Evolutionary conservation across 257 asterid species (phyloP).

Genomic region (Leonotis leonurus): DNA sequence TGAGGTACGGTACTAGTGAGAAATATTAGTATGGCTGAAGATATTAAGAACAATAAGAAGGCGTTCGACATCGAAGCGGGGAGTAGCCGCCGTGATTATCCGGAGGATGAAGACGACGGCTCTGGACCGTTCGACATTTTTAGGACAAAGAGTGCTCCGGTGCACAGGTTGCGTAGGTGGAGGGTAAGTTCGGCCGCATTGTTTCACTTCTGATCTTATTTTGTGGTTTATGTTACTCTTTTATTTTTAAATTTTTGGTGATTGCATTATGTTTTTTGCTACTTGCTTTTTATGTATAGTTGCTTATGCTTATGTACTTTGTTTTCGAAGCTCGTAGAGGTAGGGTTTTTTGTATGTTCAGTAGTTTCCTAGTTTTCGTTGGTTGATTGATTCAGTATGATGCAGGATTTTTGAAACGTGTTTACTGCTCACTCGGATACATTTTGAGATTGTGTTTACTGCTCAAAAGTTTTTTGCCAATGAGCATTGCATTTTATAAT

Average conservation of each 20-base stretch:
- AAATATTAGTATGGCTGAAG: conserved; percentile 16
- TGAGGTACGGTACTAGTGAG: too few relatives aligned
- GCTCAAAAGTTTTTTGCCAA: not conserved
- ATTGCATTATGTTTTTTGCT: not conserved
- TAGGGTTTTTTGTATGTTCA: not conserved
- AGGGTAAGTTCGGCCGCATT: conserved; percentile 50
- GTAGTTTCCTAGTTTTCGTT: not conserved
- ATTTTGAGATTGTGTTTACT: too few relatives aligned
- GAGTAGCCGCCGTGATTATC: conserved; percentile 19
- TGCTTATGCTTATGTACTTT: not conserved
- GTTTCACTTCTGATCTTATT: not conserved
- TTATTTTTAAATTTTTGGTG: not conserved
- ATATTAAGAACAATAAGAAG: conserved; percentile 24
- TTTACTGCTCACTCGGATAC: too few relatives aligned
- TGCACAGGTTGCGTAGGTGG: conserved; percentile 66
- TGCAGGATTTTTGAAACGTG: too few relatives aligned
- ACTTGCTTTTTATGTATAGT: not conserved
- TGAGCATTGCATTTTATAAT: not conserved
- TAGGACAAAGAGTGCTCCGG: conserved; percentile 72
- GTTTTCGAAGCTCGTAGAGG: too few relatives aligned
- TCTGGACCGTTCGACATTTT: conserved; percentile 62
- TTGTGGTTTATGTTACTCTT: not conserved
- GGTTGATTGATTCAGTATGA: too few relatives aligned
- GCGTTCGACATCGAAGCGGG: conserved; percentile 57
- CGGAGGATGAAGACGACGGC: conserved; percentile 38